Conservation (phyloP, 768 basidiomycete genomes). For the Rhizopogon roseolus region DNA sequence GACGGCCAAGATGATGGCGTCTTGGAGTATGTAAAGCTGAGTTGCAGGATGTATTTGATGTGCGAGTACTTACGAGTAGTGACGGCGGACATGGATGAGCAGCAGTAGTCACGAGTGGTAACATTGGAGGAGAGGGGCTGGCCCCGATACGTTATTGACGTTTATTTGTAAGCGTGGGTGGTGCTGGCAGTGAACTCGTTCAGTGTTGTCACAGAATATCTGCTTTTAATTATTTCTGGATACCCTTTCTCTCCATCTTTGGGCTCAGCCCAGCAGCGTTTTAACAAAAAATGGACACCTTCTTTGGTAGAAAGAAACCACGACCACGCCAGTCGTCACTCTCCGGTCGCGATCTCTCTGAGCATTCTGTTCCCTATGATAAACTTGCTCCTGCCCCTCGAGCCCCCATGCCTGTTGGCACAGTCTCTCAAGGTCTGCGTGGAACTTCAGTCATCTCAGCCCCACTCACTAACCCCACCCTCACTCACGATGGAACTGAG, state of each 20-base stretch:
- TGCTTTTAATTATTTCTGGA: neutral
- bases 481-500: constrained; percentile 68
- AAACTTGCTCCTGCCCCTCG: constrained; percentile 51
- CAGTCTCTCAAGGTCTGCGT: constrained; percentile 51
- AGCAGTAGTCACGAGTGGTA: neutral
- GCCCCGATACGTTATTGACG: too few species aligned
- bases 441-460: constrained; percentile 59
- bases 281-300: constrained; percentile 45
- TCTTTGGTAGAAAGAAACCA: constrained; percentile 63
- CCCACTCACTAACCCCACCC: constrained; percentile 77
- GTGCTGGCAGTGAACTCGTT: too few species aligned
- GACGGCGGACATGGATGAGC: neutral
- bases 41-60: neutral
- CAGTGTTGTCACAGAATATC: neutral
- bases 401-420: constrained; percentile 55
- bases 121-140: too few species aligned
- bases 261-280: neutral
- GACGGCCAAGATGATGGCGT: neutral
- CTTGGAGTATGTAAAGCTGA: neutral
- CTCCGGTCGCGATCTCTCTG: constrained; percentile 56
- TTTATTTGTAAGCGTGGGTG: neutral
- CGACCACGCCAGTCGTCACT: constrained; percentile 58
- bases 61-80: neutral
- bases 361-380: constrained; percentile 71
- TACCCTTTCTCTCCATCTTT: neutral